phyloP scores from a whole-genome alignment of 2,329 filamentous ascomycete genomes.

The Colletotrichum shisoi region DNA sequence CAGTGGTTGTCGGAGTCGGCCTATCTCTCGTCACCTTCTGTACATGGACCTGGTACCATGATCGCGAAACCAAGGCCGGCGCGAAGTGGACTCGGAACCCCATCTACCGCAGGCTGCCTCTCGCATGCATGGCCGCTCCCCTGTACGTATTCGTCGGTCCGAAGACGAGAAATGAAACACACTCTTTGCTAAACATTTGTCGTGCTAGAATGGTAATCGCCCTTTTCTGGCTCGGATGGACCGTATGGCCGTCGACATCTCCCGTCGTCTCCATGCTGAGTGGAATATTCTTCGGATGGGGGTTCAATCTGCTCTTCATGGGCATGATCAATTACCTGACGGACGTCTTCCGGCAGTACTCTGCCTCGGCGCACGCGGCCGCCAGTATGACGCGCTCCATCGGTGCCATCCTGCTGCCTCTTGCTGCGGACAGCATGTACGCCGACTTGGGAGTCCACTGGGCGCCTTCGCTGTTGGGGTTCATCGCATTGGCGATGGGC shows the following conservation, averaged over 20 bases:
- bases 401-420: slow-evolving; percentile 47
- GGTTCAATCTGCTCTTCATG: slow-evolving; percentile 49
- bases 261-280: slow-evolving; percentile 52
- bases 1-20: slow-evolving; percentile 42
- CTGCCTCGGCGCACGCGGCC: slow-evolving; percentile 49
- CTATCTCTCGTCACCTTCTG: slow-evolving; percentile 37
- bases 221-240: slow-evolving; percentile 69
- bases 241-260: slow-evolving; percentile 52
- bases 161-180: no score
- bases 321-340: slow-evolving; percentile 50
- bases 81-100: slow-evolving; percentile 47
- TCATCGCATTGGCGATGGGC: slow-evolving; percentile 46
- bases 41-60: slow-evolving; percentile 45
- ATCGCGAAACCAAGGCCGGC: slow-evolving; percentile 42
- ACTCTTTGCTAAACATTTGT: neutral
- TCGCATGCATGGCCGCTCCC: slow-evolving; percentile 66
- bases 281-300: slow-evolving; percentile 55
- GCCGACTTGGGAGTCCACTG: slow-evolving; percentile 47
- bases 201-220: slow-evolving; percentile 59
- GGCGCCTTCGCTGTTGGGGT: slow-evolving; percentile 49
- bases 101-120: slow-evolving; percentile 50
- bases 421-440: slow-evolving; percentile 48
- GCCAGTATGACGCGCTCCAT: slow-evolving; percentile 48
- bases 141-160: slow-evolving; percentile 54
- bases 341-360: slow-evolving; percentile 47